Conservation (phyloP, 2,329 filamentous ascomycete genomes). For the Xylaria sp. region DNA sequence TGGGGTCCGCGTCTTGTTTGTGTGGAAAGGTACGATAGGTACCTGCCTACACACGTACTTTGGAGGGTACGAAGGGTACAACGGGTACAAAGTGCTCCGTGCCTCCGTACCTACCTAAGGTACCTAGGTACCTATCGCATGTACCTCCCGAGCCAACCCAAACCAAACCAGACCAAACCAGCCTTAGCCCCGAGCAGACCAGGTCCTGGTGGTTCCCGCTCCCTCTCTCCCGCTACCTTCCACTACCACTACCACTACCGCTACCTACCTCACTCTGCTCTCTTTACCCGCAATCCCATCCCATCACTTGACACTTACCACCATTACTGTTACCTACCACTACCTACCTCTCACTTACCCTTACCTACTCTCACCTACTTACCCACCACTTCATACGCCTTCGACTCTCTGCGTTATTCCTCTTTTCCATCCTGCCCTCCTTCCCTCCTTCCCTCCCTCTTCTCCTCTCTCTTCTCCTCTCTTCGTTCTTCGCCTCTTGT, state of each 20-base stretch:
- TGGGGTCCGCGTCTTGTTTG: neutral
- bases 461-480: conserved; percentile 4
- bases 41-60: neutral
- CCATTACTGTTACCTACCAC: conserved; percentile 12
- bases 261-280: conserved; percentile 19
- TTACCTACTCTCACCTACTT: neutral
- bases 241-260: conserved; percentile 10
- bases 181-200: conserved; percentile 11
- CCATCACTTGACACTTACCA: conserved; percentile 7
- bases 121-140: too few relatives aligned
- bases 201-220: conserved; percentile 18
- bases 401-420: conserved; percentile 6
- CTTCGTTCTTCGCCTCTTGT: neutral
- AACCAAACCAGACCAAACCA: too few relatives aligned
- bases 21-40: neutral
- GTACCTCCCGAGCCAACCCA: too few relatives aligned
- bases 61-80: too few relatives aligned
- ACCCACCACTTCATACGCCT: conserved; percentile 5
- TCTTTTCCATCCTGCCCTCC: neutral
- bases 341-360: neutral
- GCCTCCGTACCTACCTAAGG: neutral
- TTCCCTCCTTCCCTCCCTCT: conserved; percentile 6
- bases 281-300: conserved; percentile 15
- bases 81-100: conserved; percentile 5
- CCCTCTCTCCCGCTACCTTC: conserved; percentile 17